These are phyloP conservation scores for Lepidium aucheri DNA, from an alignment of 345 rosid genomes.

Conservation along the genomic window DNA sequence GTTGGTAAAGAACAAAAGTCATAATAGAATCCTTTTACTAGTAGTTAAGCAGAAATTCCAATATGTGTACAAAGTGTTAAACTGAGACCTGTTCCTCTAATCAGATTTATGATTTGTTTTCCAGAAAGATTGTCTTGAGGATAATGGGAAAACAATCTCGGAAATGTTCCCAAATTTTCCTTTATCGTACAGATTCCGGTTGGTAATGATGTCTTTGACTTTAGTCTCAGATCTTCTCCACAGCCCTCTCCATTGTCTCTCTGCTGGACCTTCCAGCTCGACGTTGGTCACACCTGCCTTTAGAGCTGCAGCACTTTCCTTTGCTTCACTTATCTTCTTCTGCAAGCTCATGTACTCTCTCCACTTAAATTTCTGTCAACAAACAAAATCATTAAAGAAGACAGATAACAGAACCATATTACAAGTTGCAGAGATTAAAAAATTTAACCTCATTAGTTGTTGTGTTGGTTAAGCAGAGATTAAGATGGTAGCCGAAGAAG, in stretches of 20 bases:
- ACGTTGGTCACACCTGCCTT: slow-evolving; percentile 41
- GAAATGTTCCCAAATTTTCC: slow-evolving; percentile 43
- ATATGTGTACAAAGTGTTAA: background rate
- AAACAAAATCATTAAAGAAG: background rate
- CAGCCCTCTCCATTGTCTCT: slow-evolving; percentile 48
- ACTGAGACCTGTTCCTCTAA: background rate
- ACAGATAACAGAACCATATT: background rate
- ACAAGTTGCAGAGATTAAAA: background rate
- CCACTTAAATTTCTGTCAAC: slow-evolving; percentile 68
- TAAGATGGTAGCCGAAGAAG: slow-evolving; percentile 62
- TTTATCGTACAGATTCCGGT: slow-evolving; percentile 49
- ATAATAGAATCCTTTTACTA: background rate
- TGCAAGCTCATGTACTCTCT: slow-evolving; percentile 64
- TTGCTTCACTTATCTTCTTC: slow-evolving; percentile 75
- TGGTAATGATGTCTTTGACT: slow-evolving; percentile 29
- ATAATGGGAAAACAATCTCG: slow-evolving; percentile 55
- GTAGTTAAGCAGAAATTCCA: background rate
- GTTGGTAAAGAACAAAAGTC: slow-evolving; percentile 38
- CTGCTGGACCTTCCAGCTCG: slow-evolving; percentile 26
- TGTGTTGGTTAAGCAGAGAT: slow-evolving; percentile 64
- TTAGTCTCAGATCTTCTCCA: slow-evolving; percentile 48
- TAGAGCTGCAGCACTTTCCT: slow-evolving; percentile 56
- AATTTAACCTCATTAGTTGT: slow-evolving; percentile 72
- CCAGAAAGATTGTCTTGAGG: slow-evolving; percentile 45
- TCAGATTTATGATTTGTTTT: slow-evolving; percentile 33